A percentile compares a stretch with the other conserved stretches of the same genome.
Conservation (phyloP, 2,329 filamentous ascomycete species). For the Talaromyces marneffei region DNA sequence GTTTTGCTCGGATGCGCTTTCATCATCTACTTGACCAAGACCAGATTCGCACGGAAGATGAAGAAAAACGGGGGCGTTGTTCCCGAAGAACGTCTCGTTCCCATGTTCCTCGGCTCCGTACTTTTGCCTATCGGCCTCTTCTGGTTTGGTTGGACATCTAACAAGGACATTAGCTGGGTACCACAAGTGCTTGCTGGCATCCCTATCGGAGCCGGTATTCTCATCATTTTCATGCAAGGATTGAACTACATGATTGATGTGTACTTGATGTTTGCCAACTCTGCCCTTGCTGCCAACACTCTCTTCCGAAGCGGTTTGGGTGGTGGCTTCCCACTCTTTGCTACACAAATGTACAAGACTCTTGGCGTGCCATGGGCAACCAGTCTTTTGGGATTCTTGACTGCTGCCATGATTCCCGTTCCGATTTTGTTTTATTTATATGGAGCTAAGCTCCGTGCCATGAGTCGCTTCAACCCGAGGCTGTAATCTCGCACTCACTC, state of each 20-base stretch:
- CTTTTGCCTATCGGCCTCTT: slow-evolving; percentile 45
- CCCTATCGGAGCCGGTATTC: slow-evolving; percentile 39
- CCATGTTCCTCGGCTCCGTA: slow-evolving; percentile 42
- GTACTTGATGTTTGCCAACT: slow-evolving; percentile 37
- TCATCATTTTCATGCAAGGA: slow-evolving; percentile 42
- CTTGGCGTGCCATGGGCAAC: slow-evolving; percentile 38
- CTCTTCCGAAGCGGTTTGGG: slow-evolving; percentile 31
- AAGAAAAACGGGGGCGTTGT: slow-evolving; percentile 17
- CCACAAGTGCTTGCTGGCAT: slow-evolving; percentile 42
- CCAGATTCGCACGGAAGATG: slow-evolving; percentile 24
- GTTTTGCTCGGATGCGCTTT: slow-evolving; percentile 29
- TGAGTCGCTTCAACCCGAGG: slow-evolving; percentile 34
- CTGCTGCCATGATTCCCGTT: slow-evolving; percentile 40
- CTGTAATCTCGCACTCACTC: background rate
- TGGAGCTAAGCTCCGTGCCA: slow-evolving; percentile 40
- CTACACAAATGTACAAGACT: slow-evolving; percentile 34
- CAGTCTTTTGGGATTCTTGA: slow-evolving; percentile 35
- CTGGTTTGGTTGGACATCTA: slow-evolving; percentile 47
- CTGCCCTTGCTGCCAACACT: slow-evolving; percentile 36
- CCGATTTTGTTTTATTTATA: slow-evolving; percentile 47
- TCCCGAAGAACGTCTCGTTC: slow-evolving; percentile 43
- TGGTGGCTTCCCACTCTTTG: slow-evolving; percentile 32
- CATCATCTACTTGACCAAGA: slow-evolving; percentile 30
- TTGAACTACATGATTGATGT: slow-evolving; percentile 41
- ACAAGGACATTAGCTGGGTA: slow-evolving; percentile 39